Conservation (phyloP, 225 moss, liverwort and hornwort species). For the Marchantia polymorpha region DNA sequence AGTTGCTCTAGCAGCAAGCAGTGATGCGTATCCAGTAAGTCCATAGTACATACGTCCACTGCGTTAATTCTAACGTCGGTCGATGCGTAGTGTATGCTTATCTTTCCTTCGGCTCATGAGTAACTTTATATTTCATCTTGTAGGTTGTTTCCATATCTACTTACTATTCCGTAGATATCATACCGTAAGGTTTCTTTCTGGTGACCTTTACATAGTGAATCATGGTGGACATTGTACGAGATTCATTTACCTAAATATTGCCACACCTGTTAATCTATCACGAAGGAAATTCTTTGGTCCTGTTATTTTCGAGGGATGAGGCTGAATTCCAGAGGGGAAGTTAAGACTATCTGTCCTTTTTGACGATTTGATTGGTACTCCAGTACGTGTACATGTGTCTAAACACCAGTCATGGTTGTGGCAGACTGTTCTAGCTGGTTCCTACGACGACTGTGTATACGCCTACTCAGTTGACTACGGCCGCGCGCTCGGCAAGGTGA, state of each 20-base stretch:
- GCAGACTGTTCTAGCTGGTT: conserved; percentile 89
- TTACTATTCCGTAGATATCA: too few relatives aligned
- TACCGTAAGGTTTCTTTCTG: too few relatives aligned
- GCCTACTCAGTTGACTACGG: conserved; percentile 96
- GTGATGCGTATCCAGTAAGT: conserved; percentile 88
- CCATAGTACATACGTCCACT: background rate
- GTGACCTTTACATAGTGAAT: too few relatives aligned
- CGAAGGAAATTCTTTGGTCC: background rate
- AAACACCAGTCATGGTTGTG: background rate
- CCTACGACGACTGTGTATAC: conserved; percentile 85
- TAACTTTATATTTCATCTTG: too few relatives aligned
- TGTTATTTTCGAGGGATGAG: background rate
- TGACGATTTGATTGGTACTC: too few relatives aligned
- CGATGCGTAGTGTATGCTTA: too few relatives aligned
- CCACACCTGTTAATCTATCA: background rate
- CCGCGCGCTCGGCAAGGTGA: conserved; percentile 92
- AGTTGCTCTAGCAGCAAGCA: conserved; percentile 71
- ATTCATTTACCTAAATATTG: background rate
- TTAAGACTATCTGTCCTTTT: background rate
- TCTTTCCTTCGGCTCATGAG: too few relatives aligned
- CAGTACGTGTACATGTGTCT: background rate
- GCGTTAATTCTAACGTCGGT: background rate
- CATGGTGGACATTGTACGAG: too few relatives aligned
- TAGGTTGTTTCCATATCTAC: too few relatives aligned
- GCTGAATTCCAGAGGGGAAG: background rate